Conservation (phyloP, 148 eudicot genomes). For the Cornus suecica region DNA sequence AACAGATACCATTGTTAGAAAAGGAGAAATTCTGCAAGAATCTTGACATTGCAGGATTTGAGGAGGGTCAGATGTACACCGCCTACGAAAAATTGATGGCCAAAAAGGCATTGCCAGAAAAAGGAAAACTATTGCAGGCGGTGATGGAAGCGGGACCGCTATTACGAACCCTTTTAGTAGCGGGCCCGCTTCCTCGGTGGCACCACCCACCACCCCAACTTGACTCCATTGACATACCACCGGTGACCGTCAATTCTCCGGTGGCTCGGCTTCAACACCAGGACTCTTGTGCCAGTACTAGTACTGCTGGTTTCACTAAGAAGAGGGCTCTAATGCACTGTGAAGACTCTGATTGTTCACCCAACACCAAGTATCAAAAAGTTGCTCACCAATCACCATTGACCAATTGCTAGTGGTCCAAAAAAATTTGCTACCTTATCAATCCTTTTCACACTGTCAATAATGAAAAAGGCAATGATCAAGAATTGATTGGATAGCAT, state of each 20-base stretch:
- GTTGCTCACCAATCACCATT: slow-evolving; percentile 46
- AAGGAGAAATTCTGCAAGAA: slow-evolving; percentile 6
- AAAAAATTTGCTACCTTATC: slow-evolving; percentile 11
- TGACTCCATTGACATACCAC: slow-evolving; percentile 65
- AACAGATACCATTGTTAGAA: slow-evolving; percentile 10
- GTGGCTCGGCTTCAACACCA: slow-evolving; percentile 18
- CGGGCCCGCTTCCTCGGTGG: slow-evolving; percentile 83
- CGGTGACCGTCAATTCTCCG: slow-evolving; percentile 38
- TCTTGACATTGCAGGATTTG: too few species aligned
- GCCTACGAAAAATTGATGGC: slow-evolving; percentile 21
- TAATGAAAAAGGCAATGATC: slow-evolving; percentile 15
- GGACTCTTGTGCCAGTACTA: slow-evolving; percentile 20
- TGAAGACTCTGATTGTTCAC: slow-evolving; percentile 36
- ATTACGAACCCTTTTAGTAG: slow-evolving; percentile 64
- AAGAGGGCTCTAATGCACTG: slow-evolving; percentile 36
- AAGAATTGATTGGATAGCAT: slow-evolving; percentile 16
- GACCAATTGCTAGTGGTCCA: slow-evolving; percentile 20
- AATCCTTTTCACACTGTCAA: slow-evolving; percentile 34
- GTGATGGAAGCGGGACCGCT: slow-evolving; percentile 88
- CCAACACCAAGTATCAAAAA: slow-evolving; percentile 54
- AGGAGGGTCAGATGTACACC: too few species aligned
- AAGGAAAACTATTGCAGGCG: slow-evolving; percentile 71
- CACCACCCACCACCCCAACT: slow-evolving; percentile 80
- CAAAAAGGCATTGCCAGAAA: slow-evolving; percentile 60
- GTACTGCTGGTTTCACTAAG: neutral